Evolutionary conservation across 2,329 filamentous ascomycete genomes (phyloP), one percentile per base, ranked within the genome.

Genomic region (Periconia macrospinosa): DNA sequence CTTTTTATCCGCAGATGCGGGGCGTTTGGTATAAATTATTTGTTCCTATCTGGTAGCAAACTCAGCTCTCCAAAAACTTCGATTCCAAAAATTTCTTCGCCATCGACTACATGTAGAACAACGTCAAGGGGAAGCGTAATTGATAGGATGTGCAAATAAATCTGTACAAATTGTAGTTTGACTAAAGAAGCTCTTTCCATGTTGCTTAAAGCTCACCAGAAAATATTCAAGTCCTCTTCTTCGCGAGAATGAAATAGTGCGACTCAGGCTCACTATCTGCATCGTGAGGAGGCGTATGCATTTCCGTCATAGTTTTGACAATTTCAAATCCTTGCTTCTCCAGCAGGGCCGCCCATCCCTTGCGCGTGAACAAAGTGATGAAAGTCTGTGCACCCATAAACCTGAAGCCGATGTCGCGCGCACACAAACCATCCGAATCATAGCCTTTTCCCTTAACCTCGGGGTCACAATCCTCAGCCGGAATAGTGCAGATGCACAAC

Each of bases 401-500:
- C 40, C 11, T 45, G 23, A 23, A 15, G 23, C 30, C 40, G 33
- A 49, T 49, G 47, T 45, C 47, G 43, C 40, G 30, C 41, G 47
- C 51, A 45, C 47, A 49, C 27, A n/a, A 27, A 44, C 47, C 51
- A 35, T 50, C 51, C 13, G 20, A 37, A 41, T 49, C 51, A n/a
- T 23, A 44, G n/a, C 18, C 30, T 17, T 49, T 18, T n/a, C 11
- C 41, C 41, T 53, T 50, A 5, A 5, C 23, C 15, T 44, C 17
- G 19, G 30, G 23, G n/a, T 7, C 15, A n/a, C 40, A 42, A 41
- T 53, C 47, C 17, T 50, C 51, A 45, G 51, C 37, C 10, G 30
- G 19, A 40, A 53, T 49, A 5, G 51, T 53, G 41, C 51, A 20
- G 40, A 53, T 53, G 20, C 14, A 53, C 18, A 53, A 50, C 35